Conservation (phyloP, 495 filamentous ascomycete genomes). For the Neurospora africana region DNA sequence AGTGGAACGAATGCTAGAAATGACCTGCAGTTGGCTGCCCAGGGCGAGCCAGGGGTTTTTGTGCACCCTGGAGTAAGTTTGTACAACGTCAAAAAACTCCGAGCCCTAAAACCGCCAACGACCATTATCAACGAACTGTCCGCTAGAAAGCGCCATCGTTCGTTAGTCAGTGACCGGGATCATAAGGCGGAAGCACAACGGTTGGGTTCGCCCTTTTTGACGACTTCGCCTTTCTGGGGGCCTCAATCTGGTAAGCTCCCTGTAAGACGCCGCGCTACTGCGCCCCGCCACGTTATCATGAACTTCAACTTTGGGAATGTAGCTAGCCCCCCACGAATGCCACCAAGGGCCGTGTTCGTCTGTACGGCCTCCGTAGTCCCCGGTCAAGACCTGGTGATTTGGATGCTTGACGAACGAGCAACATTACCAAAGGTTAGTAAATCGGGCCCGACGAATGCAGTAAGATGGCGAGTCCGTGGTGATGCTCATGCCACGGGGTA, state of each 20-base stretch:
- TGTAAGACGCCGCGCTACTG: neutral
- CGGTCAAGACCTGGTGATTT: neutral
- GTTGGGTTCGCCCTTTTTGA: neutral
- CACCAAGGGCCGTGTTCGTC: neutral
- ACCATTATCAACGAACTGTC: neutral
- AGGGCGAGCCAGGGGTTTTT: neutral
- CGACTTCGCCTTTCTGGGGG: neutral
- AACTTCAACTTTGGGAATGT: neutral
- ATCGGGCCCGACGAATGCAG: neutral
- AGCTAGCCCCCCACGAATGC: neutral
- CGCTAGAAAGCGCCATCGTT: neutral
- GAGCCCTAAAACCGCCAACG: neutral
- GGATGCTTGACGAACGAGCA: neutral
- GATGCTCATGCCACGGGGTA: neutral
- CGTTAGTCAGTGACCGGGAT: neutral
- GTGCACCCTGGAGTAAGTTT: neutral
- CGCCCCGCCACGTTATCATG: neutral
- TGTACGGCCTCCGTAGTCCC: neutral
- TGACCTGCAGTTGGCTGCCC: neutral
- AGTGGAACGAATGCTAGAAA: neutral
- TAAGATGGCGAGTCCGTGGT: neutral
- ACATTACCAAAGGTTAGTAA: neutral
- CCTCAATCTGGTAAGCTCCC: neutral
- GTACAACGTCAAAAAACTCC: neutral
- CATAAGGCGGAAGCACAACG: neutral